Conservation (phyloP, 2,329 filamentous ascomycete genomes). For the Zasmidium cellare region DNA sequence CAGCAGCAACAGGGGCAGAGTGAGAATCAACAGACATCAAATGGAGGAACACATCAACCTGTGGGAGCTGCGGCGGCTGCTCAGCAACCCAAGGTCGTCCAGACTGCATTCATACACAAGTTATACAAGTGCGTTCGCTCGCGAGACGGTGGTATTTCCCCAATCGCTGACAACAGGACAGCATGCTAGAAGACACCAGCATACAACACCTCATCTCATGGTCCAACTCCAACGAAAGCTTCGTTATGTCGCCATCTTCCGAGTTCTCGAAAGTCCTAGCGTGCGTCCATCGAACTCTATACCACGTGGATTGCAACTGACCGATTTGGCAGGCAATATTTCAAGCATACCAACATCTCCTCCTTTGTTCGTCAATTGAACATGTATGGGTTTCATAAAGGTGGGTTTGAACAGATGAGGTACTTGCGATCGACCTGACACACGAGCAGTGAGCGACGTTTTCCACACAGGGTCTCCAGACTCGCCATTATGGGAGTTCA, state of each 20-base stretch:
- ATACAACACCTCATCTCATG: constrained; percentile 97
- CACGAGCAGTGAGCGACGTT: constrained; percentile 80
- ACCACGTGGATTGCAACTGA: constrained; percentile 24
- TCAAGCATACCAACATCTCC: constrained; percentile 98
- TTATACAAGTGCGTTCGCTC: constrained; percentile 78
- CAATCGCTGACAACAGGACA: constrained; percentile 47
- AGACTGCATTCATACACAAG: constrained; percentile 98
- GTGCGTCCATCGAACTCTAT: constrained; percentile 58
- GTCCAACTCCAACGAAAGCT: constrained; percentile 91
- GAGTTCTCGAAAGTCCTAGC: constrained; percentile 98
- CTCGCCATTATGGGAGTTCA: constrained; percentile 96
- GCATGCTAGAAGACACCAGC: constrained; percentile 91
- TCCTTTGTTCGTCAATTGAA: constrained; percentile 97
- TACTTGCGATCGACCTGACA: neutral
- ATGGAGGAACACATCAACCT: constrained; percentile 46
- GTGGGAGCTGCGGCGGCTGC: constrained; percentile 68
- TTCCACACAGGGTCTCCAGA: constrained; percentile 95
- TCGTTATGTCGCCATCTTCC: constrained; percentile 96
- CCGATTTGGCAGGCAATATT: constrained; percentile 73
- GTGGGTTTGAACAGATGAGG: constrained; percentile 48
- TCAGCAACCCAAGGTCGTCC: constrained; percentile 94
- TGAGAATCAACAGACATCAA: constrained; percentile 25
- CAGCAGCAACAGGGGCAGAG: constrained; percentile 21
- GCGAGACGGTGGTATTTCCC: neutral
- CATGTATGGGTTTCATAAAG: constrained; percentile 99